A percentile compares a stretch with the other conserved stretches of the same genome.
Evolutionary conservation across 129 eudicot species (phyloP).

Genomic region (Escallonia herrerae): DNA sequence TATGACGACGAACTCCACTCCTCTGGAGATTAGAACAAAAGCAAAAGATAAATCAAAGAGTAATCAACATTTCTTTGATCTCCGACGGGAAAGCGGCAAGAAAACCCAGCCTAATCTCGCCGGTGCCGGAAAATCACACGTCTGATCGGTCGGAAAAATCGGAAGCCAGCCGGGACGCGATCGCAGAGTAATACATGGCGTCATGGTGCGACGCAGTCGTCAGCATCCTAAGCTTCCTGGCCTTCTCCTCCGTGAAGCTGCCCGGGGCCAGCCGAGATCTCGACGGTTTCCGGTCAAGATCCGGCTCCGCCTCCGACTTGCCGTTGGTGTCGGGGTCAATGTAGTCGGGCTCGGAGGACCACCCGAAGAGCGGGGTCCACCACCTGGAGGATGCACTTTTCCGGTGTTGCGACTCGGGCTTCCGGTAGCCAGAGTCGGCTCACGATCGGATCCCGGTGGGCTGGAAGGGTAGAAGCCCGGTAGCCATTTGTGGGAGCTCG

Average conservation of each 20-base stretch:
- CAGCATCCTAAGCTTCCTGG: slow-evolving; percentile 62
- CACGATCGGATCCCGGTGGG: slow-evolving; percentile 23
- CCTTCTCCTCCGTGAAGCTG: slow-evolving; percentile 67
- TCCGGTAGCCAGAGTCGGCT: slow-evolving; percentile 14
- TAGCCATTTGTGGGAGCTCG: slow-evolving; percentile 27
- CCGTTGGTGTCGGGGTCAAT: slow-evolving; percentile 24
- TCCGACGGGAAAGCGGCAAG: no score
- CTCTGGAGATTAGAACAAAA: no score
- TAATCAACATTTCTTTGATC: no score
- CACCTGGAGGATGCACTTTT: slow-evolving; percentile 32
- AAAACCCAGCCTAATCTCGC: background rate
- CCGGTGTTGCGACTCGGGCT: slow-evolving; percentile 5
- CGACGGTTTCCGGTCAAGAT: slow-evolving; percentile 13
- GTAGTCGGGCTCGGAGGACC: slow-evolving; percentile 62
- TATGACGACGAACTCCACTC: no score
- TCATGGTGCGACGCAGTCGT: slow-evolving; percentile 51
- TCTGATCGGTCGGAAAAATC: slow-evolving; percentile 40
- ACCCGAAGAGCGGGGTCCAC: slow-evolving; percentile 81
- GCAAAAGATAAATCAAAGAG: no score
- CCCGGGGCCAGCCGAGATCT: slow-evolving; percentile 33
- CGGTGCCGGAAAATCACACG: slow-evolving; percentile 6
- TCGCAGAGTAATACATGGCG: slow-evolving; percentile 84
- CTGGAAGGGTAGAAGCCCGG: slow-evolving; percentile 29
- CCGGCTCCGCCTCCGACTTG: slow-evolving; percentile 10
- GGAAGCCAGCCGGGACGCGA: slow-evolving; percentile 79